Evolutionary conservation across 192 early-diverging fungal species (phyloP).

Genomic region (Chytriomyces hyalinus): DNA sequence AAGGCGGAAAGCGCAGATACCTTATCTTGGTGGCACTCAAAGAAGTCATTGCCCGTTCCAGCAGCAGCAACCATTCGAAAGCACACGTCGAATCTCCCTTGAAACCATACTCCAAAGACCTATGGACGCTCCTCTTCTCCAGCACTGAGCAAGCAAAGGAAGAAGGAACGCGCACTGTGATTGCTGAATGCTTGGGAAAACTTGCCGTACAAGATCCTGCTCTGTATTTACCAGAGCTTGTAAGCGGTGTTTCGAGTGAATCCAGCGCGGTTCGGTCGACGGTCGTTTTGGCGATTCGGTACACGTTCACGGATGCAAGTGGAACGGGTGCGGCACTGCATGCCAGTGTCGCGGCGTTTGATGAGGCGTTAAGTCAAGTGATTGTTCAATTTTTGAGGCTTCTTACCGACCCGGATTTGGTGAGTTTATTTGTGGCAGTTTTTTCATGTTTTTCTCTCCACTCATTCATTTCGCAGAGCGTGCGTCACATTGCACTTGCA

Average conservation of each 20-base stretch:
- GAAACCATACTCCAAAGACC: conserved; percentile 65
- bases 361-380: conserved; percentile 70
- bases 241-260: conserved; percentile 57
- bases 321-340: not conserved
- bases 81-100: conserved; percentile 26
- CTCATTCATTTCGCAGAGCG: conserved; percentile 62
- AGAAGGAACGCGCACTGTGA: conserved; percentile 81
- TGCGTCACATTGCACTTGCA: conserved; percentile 73
- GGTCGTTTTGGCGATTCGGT: conserved; percentile 83
- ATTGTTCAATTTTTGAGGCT: conserved; percentile 78
- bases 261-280: conserved; percentile 71
- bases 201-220: conserved; percentile 71
- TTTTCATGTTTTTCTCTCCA: conserved; percentile 71
- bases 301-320: conserved; percentile 74
- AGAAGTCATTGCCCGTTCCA: conserved; percentile 79
- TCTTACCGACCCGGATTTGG: conserved; percentile 75
- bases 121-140: conserved; percentile 77
- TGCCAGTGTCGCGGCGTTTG: conserved; percentile 56
- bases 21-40: conserved; percentile 78
- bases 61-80: conserved; percentile 13
- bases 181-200: conserved; percentile 88
- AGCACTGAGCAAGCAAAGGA: conserved; percentile 69
- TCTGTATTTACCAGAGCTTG: conserved; percentile 78
- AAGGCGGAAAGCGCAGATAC: conserved; percentile 70
- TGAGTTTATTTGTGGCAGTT: conserved; percentile 56